Evolutionary conservation across 176 grass and related monocot genomes (phyloP), one percentile per base, ranked within the genome.

Genomic region (Paspalum notatum): DNA sequence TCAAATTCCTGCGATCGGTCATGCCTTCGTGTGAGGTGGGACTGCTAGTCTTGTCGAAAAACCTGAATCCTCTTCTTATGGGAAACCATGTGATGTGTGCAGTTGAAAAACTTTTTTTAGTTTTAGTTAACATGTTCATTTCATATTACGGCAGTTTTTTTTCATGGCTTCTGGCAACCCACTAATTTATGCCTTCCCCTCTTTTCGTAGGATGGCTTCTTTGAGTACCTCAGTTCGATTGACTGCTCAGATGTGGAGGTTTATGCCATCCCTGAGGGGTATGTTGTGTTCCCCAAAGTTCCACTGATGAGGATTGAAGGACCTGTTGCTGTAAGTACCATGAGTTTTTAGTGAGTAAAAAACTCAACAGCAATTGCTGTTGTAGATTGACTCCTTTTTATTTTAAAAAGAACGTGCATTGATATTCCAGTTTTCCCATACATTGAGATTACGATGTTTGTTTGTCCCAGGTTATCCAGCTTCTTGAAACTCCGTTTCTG

Each of bases 401-500:
- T 32, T 32, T 32, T 2, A 32, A 1, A 32, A 32, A 32, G 32
- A 55, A 54, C 58, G 21, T 71, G 32, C 16, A 47, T 51, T 10
- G 2, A 24, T 68, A 40, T 26, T 67, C 12, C 11, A 71, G 5
- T 82, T 53, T 63, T 61, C 21, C 8, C 37, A 77, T 39, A 50
- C 2, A 42, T 32, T 68, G 71, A 51, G 15, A 0, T 86, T 68
- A 82, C 14, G 2, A 60, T 20, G 68, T 50, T 71, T 20, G 68
- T 50, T 71, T 22, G 70, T 68, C 20, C 32, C 76, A 98, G 95
- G 90, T 95, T 51, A 70, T 98, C 54, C 95, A 98, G 62, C 88
- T 98, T 65, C 92, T 98, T 74, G 95, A 95, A 81, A 98, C 95
- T 82, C 92, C 95, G 76, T 98, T 98, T 81, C 32, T 98, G 73